Conservation (phyloP, 1,284 basidiomycete genomes). For the Marasmius oreades region DNA sequence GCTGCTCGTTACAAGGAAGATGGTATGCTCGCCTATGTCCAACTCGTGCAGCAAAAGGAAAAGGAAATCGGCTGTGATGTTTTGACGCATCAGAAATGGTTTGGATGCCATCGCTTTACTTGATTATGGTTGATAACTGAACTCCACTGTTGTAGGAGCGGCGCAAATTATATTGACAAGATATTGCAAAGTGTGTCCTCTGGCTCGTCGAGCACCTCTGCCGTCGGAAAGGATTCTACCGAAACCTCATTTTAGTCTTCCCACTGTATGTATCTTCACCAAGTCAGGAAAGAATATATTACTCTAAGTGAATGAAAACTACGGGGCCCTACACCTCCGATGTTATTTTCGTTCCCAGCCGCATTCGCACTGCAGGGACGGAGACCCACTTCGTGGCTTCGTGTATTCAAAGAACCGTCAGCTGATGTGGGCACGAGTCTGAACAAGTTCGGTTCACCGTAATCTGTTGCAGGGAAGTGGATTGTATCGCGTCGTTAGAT, state of each 20-base stretch:
- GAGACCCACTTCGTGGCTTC: too few relatives aligned
- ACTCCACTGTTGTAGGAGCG: constrained; percentile 51
- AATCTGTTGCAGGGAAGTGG: too few relatives aligned
- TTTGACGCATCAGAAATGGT: constrained; percentile 90
- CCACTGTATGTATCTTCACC: background rate
- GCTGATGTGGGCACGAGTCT: too few relatives aligned
- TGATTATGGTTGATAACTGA: background rate
- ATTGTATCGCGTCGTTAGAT: too few relatives aligned
- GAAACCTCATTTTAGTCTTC: constrained; percentile 68
- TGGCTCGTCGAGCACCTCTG: constrained; percentile 79
- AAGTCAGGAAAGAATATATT: background rate
- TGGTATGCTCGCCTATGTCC: constrained; percentile 86
- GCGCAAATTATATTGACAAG: constrained; percentile 83
- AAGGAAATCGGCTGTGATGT: constrained; percentile 91
- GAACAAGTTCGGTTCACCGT: too few relatives aligned
- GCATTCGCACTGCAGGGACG: too few relatives aligned
- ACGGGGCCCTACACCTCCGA: too few relatives aligned
- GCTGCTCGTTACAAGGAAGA: constrained; percentile 75
- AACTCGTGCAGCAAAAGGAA: constrained; percentile 84
- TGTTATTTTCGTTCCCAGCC: too few relatives aligned
- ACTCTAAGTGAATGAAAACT: too few relatives aligned
- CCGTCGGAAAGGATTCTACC: constrained; percentile 82
- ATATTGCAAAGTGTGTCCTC: constrained; percentile 77
- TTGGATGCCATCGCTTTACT: constrained; percentile 19
- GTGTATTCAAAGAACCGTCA: too few relatives aligned